These are phyloP conservation scores for Pleurotus giganteus DNA, from an alignment of 768 basidiomycete genomes.

Conservation along the genomic window DNA sequence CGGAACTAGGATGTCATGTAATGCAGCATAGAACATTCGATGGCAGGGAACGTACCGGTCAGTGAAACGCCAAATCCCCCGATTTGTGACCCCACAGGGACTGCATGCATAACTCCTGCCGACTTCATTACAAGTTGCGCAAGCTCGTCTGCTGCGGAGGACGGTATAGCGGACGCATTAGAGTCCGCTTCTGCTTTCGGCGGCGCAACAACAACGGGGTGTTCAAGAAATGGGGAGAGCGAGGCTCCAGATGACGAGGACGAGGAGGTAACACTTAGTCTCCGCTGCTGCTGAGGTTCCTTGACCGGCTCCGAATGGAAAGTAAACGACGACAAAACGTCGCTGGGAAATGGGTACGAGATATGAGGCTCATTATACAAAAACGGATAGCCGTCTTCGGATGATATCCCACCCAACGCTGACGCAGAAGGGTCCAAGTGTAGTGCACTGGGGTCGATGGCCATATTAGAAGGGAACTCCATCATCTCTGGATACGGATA, in stretches of 20 bases:
- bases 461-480: constrained; percentile 57
- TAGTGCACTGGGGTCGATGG: constrained; percentile 63
- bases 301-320: constrained; percentile 21
- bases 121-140: constrained; percentile 50
- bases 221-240: constrained; percentile 46
- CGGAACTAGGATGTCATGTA: constrained; percentile 4
- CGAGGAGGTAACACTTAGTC: constrained; percentile 54
- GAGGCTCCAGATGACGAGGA: constrained; percentile 56
- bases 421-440: constrained; percentile 39
- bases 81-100: constrained; percentile 37
- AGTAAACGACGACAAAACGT: constrained; percentile 15
- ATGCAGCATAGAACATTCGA: background rate
- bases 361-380: constrained; percentile 7
- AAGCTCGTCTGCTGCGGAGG: constrained; percentile 33
- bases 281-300: constrained; percentile 28
- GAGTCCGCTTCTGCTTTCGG: constrained; percentile 18
- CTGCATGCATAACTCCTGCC: constrained; percentile 56
- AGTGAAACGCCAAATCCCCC: constrained; percentile 23
- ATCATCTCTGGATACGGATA: constrained; percentile 43
- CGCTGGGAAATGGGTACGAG: constrained; percentile 2
- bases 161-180: constrained; percentile 23
- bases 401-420: background rate
- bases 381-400: background rate
- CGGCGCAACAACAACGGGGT: constrained; percentile 19
- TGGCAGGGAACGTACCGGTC: constrained; percentile 18